Evolutionary conservation across 2,329 filamentous ascomycete species (phyloP), one percentile per base, ranked within the genome.

Genomic region (Penicillium sp.): DNA sequence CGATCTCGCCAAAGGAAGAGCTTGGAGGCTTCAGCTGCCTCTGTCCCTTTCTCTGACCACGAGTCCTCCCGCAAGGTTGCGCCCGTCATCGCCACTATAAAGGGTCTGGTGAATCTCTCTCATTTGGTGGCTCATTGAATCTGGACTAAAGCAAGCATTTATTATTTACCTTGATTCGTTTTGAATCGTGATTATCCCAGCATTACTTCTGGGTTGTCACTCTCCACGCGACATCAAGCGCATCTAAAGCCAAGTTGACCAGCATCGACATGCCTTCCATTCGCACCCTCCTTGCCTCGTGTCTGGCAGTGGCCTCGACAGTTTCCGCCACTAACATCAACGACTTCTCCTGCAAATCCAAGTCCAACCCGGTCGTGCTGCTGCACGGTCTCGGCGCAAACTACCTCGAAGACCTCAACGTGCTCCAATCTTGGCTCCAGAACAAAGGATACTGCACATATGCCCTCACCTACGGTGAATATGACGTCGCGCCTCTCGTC

Each of bases 391-490:
- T 70, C 7, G 66, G 66, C 25, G 67, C 67, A 4, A 69, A 65
- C 5, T 66, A 47, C 53, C 67, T 68, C 48, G 67, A 69, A 49
- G 66, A 70, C 51, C 51, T 69, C 24, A 69, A 69, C 50, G 57
- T 50, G 46, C 50, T 70, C 5, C 65, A 69, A 53, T 57, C 51
- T 53, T 69, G 65, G 62, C 61, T 70, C 9, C 64, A 67, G 32
- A 45, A 49, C 3, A 58, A 68, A 38, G 69, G 66, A 27, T 72
- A 71, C 58, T 73, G 71, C 62, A 72, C 71, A 13, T 74, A 66
- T 55, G 65, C 71, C 1, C 49, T 57, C 13, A 72, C 70, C 8
- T 74, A 73, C 55, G 71, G 71, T 43, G 68, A 65, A 5, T 67
- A 72, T 51, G 47, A 55, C 0, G 54, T 61, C 1, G 68, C 71